Evolutionary conservation across 768 basidiomycete species (phyloP).

Genomic region (Udeniomyces megalosporus): DNA sequence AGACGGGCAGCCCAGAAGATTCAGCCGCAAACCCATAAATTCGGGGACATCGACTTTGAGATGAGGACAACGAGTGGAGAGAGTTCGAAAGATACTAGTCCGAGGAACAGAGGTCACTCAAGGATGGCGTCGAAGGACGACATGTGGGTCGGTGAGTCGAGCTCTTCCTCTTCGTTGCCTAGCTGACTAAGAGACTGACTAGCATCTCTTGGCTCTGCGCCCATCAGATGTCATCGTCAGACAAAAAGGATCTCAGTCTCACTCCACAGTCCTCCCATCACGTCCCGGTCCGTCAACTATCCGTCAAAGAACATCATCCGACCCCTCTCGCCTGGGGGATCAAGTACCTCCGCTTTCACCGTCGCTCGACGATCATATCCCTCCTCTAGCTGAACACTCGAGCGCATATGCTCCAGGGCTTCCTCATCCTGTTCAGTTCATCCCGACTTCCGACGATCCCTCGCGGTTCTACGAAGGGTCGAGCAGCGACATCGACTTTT

Average conservation of each 20-base stretch:
- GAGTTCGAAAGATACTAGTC: neutral
- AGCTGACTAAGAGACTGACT: neutral
- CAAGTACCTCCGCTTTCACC: neutral
- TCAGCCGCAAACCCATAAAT: neutral
- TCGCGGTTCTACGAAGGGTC: too few relatives aligned
- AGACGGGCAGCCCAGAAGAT: conserved; percentile 2
- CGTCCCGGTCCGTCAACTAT: too few relatives aligned
- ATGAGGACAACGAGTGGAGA: neutral
- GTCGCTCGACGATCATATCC: too few relatives aligned
- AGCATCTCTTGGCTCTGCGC: too few relatives aligned
- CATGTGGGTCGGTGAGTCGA: conserved; percentile 2
- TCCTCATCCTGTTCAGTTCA: neutral
- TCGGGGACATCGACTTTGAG: conserved; percentile 5
- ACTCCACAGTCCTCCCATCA: too few relatives aligned
- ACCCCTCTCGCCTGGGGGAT: neutral
- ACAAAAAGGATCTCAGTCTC: too few relatives aligned
- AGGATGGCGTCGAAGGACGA: conserved; percentile 1
- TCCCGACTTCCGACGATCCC: neutral
- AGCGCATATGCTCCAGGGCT: neutral
- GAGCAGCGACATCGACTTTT: too few relatives aligned
- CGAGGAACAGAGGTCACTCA: neutral
- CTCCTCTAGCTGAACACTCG: too few relatives aligned
- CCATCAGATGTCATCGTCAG: too few relatives aligned
- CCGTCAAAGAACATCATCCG: too few relatives aligned
- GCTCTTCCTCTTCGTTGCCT: neutral